phyloP scores from a whole-genome alignment of 768 basidiomycete genomes.

The Boletus rufocinnamomeus region DNA sequence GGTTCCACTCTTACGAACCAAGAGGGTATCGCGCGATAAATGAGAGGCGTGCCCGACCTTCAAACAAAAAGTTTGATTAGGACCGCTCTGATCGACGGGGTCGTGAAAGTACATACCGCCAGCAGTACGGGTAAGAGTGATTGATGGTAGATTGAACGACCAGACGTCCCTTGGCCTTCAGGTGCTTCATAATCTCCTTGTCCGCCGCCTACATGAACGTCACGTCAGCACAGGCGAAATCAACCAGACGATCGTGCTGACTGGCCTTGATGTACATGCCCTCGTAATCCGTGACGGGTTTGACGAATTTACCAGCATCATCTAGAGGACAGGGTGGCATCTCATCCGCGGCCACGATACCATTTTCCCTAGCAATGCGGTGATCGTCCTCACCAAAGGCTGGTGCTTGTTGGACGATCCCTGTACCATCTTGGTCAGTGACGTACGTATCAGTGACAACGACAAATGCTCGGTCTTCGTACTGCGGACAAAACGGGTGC shows the following conservation, averaged over 20 bases:
- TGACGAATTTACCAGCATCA: constrained; percentile 84
- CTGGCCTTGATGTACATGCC: constrained; percentile 88
- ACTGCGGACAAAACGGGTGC: constrained; percentile 49
- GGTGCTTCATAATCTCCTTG: constrained; percentile 86
- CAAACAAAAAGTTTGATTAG: neutral
- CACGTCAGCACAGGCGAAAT: constrained; percentile 2
- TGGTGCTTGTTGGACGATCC: constrained; percentile 98
- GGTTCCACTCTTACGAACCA: constrained; percentile 95
- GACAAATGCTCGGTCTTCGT: constrained; percentile 85
- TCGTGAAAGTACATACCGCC: constrained; percentile 59
- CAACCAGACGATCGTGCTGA: neutral
- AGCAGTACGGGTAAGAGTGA: constrained; percentile 97
- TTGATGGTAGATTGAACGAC: constrained; percentile 84
- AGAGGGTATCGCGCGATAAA: constrained; percentile 93
- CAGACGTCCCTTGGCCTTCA: constrained; percentile 86
- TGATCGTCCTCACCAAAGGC: constrained; percentile 99
- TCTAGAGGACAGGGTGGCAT: constrained; percentile 97
- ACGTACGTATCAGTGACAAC: constrained; percentile 93
- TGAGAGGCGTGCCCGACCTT: constrained; percentile 92
- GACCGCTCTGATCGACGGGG: neutral
- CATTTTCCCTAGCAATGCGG: constrained; percentile 83
- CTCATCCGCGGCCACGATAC: constrained; percentile 82
- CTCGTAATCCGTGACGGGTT: constrained; percentile 85
- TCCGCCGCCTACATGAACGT: constrained; percentile 72
- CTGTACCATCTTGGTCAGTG: constrained; percentile 90